phyloP scores from a whole-genome alignment of 2,329 filamentous ascomycete species.

The Botryotinia calthae region DNA sequence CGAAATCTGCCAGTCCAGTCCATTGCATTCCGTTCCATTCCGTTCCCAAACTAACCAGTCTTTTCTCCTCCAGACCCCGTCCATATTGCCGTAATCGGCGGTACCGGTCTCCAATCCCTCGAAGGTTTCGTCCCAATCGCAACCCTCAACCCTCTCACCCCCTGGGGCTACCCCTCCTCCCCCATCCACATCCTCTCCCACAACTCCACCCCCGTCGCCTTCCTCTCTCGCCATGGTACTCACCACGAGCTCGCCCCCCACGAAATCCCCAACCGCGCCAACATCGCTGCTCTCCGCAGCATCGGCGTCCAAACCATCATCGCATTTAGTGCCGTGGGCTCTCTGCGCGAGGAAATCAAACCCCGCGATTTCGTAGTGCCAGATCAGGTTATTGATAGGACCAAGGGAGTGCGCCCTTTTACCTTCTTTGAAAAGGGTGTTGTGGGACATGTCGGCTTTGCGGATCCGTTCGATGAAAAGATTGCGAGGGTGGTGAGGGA shows the following conservation, averaged over 20 bases:
- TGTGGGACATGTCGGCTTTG: conserved; percentile 92
- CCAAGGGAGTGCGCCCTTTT: conserved; percentile 84
- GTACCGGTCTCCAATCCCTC: conserved; percentile 86
- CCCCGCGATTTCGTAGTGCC: conserved; percentile 96
- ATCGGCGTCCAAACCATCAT: conserved; percentile 89
- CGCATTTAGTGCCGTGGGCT: conserved; percentile 93
- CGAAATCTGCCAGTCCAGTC: not conserved
- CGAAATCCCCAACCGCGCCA: conserved; percentile 91
- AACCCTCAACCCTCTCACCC: conserved; percentile 71
- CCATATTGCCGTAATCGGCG: conserved; percentile 86
- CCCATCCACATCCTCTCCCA: conserved; percentile 87
- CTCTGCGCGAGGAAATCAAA: conserved; percentile 86
- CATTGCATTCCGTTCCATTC: not conserved
- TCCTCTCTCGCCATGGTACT: conserved; percentile 86
- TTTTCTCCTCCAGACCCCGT: conserved; percentile 55
- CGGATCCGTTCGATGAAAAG: conserved; percentile 84
- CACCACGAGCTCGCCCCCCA: conserved; percentile 90
- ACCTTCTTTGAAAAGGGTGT: conserved; percentile 94
- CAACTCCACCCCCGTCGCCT: conserved; percentile 77
- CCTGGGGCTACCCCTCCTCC: conserved; percentile 78
- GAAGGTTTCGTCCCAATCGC: conserved; percentile 85
- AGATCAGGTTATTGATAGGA: conserved; percentile 95
- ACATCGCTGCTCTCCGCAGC: conserved; percentile 93
- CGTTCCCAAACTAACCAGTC: not conserved
- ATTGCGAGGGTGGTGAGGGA: conserved; percentile 73